These are phyloP conservation scores for Scenedesmus sp. DNA, from an alignment of 163 green algal species.

Conservation along the genomic window DNA sequence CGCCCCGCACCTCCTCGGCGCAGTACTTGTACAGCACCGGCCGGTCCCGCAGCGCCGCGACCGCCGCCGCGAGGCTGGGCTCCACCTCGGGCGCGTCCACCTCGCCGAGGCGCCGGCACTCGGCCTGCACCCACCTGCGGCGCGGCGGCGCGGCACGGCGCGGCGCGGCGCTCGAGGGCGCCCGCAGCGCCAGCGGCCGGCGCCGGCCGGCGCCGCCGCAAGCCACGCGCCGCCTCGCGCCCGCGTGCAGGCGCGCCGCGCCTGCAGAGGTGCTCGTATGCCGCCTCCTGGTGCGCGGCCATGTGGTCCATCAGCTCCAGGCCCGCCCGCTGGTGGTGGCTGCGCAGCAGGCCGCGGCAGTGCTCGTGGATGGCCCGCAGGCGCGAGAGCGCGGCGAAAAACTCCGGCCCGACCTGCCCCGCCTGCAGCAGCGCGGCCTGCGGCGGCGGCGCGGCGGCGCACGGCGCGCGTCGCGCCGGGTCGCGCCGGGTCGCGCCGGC, in stretches of 20 bases:
- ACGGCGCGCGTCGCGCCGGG: no score
- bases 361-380: constrained; percentile 93
- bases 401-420: constrained; percentile 75
- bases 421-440: constrained; percentile 69
- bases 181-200: background rate
- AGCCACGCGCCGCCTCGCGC: no score
- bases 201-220: no score
- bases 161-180: background rate
- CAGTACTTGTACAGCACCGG: constrained; percentile 94
- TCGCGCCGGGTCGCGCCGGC: no score
- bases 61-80: constrained; percentile 77
- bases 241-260: no score
- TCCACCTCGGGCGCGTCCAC: constrained; percentile 87
- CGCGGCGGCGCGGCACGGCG: background rate
- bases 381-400: constrained; percentile 89
- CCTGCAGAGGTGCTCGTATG: constrained; percentile 94
- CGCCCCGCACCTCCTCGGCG: constrained; percentile 84
- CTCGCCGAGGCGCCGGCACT: constrained; percentile 85
- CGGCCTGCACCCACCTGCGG: constrained; percentile 90
- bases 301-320: constrained; percentile 98
- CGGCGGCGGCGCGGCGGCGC: background rate
- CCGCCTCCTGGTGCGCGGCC: constrained; percentile 89
- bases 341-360: constrained; percentile 90
- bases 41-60: constrained; percentile 76
- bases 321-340: constrained; percentile 88